phyloP scores from a whole-genome alignment of 2,329 filamentous ascomycete species.

The Microthyrium microscopicum region DNA sequence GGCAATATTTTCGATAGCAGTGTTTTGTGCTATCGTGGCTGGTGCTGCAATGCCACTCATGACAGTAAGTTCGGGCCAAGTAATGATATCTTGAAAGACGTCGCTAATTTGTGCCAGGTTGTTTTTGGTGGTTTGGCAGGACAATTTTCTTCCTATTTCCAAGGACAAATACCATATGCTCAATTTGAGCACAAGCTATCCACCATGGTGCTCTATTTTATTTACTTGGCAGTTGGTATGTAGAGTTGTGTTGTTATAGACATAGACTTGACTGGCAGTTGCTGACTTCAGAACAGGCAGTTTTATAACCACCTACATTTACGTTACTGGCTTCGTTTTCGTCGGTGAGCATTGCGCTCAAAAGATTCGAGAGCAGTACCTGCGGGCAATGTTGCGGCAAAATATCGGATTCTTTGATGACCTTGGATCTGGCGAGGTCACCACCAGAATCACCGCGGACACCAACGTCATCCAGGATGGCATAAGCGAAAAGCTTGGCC shows the following conservation, averaged over 20 bases:
- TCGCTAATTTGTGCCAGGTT: conserved; percentile 46
- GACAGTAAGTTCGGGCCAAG: conserved; percentile 41
- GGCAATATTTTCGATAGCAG: conserved; percentile 43
- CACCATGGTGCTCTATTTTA: conserved; percentile 17
- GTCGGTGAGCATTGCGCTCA: conserved; percentile 31
- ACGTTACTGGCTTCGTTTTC: conserved; percentile 77
- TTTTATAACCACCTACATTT: conserved; percentile 26
- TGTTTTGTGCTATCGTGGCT: conserved; percentile 49
- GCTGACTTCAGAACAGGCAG: too few species aligned
- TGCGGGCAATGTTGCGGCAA: conserved; percentile 35
- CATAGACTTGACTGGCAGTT: too few species aligned
- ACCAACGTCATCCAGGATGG: conserved; percentile 89
- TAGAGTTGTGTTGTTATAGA: too few species aligned
- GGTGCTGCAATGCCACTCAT: conserved; percentile 66
- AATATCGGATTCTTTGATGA: conserved; percentile 45
- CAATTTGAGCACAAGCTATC: conserved; percentile 17
- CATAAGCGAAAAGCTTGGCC: conserved; percentile 73
- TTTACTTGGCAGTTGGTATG: conserved; percentile 19
- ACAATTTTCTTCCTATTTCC: conserved; percentile 19
- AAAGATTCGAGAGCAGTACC: conserved; percentile 54
- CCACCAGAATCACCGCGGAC: conserved; percentile 84
- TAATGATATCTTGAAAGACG: conserved; percentile 54
- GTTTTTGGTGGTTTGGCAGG: conserved; percentile 24
- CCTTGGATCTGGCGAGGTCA: conserved; percentile 81
- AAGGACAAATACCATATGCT: conserved; percentile 14